Conservation (phyloP, 768 basidiomycete species). For the Pleurotus citrinopileatus region DNA sequence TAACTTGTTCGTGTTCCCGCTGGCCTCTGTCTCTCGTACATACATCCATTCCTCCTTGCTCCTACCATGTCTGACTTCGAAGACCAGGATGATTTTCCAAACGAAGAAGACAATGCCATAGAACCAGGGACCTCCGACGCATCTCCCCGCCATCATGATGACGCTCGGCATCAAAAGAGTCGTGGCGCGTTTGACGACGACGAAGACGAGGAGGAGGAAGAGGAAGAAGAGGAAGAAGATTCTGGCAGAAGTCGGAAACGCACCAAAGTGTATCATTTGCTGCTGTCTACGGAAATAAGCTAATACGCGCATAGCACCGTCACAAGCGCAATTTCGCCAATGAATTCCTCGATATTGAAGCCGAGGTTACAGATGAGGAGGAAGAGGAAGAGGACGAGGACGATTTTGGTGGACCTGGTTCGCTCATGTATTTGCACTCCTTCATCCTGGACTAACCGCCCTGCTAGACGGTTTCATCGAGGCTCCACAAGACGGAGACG, state of each 20-base stretch:
- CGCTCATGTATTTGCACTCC: slow-evolving; percentile 13
- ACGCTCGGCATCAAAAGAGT: slow-evolving; percentile 22
- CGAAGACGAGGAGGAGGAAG: slow-evolving; percentile 56
- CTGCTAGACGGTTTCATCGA: slow-evolving; percentile 69
- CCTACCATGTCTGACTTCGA: slow-evolving; percentile 46
- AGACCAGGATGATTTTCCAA: slow-evolving; percentile 26
- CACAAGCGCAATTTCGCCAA: slow-evolving; percentile 65
- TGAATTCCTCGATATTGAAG: slow-evolving; percentile 94
- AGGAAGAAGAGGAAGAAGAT: slow-evolving; percentile 51
- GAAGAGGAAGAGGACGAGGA: slow-evolving; percentile 90
- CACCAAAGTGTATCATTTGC: slow-evolving; percentile 46
- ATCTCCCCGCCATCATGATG: slow-evolving; percentile 17
- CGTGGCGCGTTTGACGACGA: slow-evolving; percentile 38
- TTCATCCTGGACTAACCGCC: slow-evolving; percentile 8
- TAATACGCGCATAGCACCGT: slow-evolving; percentile 42
- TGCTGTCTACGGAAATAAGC: slow-evolving; percentile 1
- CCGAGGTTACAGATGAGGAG: slow-evolving; percentile 95
- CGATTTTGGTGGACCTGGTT: slow-evolving; percentile 61
- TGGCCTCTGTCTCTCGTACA: no score
- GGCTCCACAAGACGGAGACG: slow-evolving; percentile 61
- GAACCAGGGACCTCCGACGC: slow-evolving; percentile 22
- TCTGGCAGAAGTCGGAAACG: slow-evolving; percentile 54
- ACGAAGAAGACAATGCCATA: slow-evolving; percentile 33
- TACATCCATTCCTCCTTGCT: slow-evolving; percentile 17
- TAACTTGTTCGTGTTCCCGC: no score